Base-by-base conservation (phyloP, 441 rosid genomes). In the Sinapis alba region DNA sequence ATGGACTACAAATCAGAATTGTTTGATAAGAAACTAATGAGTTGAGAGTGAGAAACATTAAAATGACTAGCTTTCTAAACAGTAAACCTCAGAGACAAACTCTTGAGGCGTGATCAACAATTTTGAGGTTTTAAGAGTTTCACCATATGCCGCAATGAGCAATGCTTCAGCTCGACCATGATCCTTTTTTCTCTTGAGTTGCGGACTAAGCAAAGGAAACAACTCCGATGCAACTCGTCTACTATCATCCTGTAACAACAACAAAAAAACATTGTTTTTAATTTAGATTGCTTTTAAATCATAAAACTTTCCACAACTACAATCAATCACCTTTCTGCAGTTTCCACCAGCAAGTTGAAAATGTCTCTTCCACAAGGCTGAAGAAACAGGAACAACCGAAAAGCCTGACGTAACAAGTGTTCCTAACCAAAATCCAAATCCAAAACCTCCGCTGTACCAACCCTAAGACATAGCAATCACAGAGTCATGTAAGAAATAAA, bases 151-250 rank as follows among this genome's bases (percentile, higher is more conserved):
- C 0, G 23, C 56, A 50, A 50, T 50, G 56, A 50, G 56, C 23
- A 50, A 19, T 18, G 56, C 56, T 50, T 50, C 56, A 50, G 23
- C 56, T 50, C 56, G 21, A 18, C 56, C 56, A 50, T 50, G 56
- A 7, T 16, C 23, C 10, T 18, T 50, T 50, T 50, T 50, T 3
- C 56, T 50, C 56, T 50, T 18, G 56, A 50, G 54, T 16, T 50
- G 56, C 56, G 56, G 7, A 50, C 56, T 50, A 50, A 50, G 56
- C 56, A 50, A 8, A 50, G 56, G 56, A 50, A 50, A 50, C 56
- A 50, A 50, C 12, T 50, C 56, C 23, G 56, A 50, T 50, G 56
- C 56, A 3, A 50, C 56, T 50, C 56, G 56, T 50, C 23, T 50
- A 47, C 54, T 18, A 50, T 50, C 56, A 50, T 50, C 56, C 56